These are phyloP conservation scores for Entomortierella chlamydospora DNA, from an alignment of 192 early-diverging fungal genomes.

Conservation along the genomic window DNA sequence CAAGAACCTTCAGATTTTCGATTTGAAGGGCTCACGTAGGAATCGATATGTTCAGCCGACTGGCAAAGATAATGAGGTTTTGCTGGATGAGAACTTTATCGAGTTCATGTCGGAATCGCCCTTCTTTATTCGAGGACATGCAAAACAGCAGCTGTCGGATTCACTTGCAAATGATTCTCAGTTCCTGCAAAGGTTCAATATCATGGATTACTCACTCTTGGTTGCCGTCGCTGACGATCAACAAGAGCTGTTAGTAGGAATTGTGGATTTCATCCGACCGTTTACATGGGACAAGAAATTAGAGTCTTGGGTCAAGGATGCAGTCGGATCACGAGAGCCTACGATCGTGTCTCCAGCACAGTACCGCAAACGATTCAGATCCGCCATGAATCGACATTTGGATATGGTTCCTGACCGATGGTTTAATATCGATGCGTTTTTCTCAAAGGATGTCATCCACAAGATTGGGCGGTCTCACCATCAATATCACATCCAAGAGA, in stretches of 20 bases:
- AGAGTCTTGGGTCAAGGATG: constrained; percentile 98
- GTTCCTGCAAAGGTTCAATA: constrained; percentile 92
- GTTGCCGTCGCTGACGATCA: constrained; percentile 91
- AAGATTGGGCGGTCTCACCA: constrained; percentile 31
- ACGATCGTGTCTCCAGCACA: constrained; percentile 96
- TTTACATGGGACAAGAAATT: constrained; percentile 99
- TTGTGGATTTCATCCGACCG: constrained; percentile 98
- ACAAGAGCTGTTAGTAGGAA: constrained; percentile 95
- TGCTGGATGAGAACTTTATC: constrained; percentile 94
- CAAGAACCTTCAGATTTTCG: constrained; percentile 77
- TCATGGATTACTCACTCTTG: constrained; percentile 98
- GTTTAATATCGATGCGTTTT: constrained; percentile 36
- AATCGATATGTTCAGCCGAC: constrained; percentile 94
- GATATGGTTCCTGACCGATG: constrained; percentile 52
- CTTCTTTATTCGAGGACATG: constrained; percentile 90
- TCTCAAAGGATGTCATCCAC: constrained; percentile 13
- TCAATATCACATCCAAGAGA: constrained; percentile 12
- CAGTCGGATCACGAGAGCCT: constrained; percentile 90
- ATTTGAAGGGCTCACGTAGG: constrained; percentile 94
- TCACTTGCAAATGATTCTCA: constrained; percentile 95
- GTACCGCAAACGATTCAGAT: constrained; percentile 93
- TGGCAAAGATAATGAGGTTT: constrained; percentile 85
- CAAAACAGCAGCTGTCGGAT: constrained; percentile 84
- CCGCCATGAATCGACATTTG: constrained; percentile 89
- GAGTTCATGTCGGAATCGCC: constrained; percentile 90